phyloP scores from a whole-genome alignment of 2,329 filamentous ascomycete genomes.

The Conoideocrella luteorostrata region DNA sequence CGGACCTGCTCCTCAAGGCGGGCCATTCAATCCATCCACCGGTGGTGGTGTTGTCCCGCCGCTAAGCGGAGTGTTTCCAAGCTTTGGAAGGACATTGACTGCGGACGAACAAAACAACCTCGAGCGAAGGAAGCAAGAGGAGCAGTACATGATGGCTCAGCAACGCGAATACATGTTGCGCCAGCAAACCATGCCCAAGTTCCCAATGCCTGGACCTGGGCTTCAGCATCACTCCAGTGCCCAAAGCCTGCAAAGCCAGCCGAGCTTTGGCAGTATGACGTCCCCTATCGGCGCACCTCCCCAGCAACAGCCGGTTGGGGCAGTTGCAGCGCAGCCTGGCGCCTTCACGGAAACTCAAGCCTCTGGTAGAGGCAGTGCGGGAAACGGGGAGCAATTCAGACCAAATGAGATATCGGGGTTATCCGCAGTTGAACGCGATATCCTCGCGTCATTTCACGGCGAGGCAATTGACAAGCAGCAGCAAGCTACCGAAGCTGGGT shows the following conservation, averaged over 20 bases:
- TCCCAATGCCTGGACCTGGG: slow-evolving; percentile 49
- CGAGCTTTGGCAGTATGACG: slow-evolving; percentile 89
- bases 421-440: slow-evolving; percentile 44
- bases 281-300: slow-evolving; percentile 63
- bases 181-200: slow-evolving; percentile 72
- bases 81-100: slow-evolving; percentile 91
- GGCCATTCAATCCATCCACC: slow-evolving; percentile 42
- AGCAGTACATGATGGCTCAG: slow-evolving; percentile 92
- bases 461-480: slow-evolving; percentile 6
- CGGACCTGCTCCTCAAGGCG: slow-evolving; percentile 57
- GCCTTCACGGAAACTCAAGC: slow-evolving; percentile 63
- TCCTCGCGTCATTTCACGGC: slow-evolving; percentile 35
- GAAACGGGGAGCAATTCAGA: slow-evolving; percentile 47
- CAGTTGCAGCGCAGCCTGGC: slow-evolving; percentile 22
- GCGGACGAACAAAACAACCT: slow-evolving; percentile 97
- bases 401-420: slow-evolving; percentile 72
- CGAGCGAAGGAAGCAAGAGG: slow-evolving; percentile 93
- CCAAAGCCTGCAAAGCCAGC: slow-evolving; percentile 93
- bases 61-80: slow-evolving; percentile 88
- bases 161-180: slow-evolving; percentile 90
- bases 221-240: slow-evolving; percentile 93
- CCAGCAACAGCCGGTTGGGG: slow-evolving; percentile 39
- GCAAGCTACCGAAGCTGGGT: slow-evolving; percentile 23
- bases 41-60: slow-evolving; percentile 70
- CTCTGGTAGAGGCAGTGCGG: slow-evolving; percentile 18